Percentiles rank a stretch among this genome's conserved stretches.
These are phyloP conservation scores for Auricularia sp. DNA, from an alignment of 768 basidiomycete genomes.

Conservation along the genomic window DNA sequence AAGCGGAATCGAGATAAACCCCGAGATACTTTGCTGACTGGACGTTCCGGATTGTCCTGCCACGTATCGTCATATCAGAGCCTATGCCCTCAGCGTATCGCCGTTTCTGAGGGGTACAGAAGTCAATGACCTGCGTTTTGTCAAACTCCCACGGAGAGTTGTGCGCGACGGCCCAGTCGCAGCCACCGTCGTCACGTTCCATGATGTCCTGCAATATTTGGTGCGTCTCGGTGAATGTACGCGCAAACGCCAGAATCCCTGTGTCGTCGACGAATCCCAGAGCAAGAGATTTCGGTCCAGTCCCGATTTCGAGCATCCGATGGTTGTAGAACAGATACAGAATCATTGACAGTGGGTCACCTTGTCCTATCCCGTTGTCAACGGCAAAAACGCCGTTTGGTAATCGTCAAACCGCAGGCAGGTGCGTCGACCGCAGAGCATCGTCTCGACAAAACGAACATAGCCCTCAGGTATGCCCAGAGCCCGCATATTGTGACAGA, in stretches of 20 bases:
- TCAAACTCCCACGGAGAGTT: not conserved
- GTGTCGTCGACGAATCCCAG: constrained; percentile 15
- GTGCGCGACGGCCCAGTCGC: not conserved
- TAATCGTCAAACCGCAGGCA: constrained; percentile 21
- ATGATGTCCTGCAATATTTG: constrained; percentile 10
- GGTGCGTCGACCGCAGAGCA: constrained; percentile 14
- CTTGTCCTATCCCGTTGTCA: constrained; percentile 19
- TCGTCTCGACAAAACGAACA: constrained; percentile 11
- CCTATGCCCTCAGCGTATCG: too few relatives aligned
- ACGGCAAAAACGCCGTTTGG: constrained; percentile 14
- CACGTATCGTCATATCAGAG: not conserved
- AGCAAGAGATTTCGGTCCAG: constrained; percentile 1
- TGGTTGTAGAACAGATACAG: constrained; percentile 20
- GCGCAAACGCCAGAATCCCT: constrained; percentile 6
- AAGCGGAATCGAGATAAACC: not conserved
- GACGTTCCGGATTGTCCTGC: not conserved
- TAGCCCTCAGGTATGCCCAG: constrained; percentile 17
- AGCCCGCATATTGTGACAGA: constrained; percentile 8
- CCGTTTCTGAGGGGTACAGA: not conserved
- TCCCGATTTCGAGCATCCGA: constrained; percentile 13
- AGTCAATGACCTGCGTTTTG: not conserved
- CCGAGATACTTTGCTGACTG: not conserved
- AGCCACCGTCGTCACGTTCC: constrained; percentile 1
- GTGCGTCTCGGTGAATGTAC: constrained; percentile 2
- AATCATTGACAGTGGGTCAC: constrained; percentile 17